phyloP scores from a whole-genome alignment of 1,139 yeast species.

The Suhomyces bolitotheri region DNA sequence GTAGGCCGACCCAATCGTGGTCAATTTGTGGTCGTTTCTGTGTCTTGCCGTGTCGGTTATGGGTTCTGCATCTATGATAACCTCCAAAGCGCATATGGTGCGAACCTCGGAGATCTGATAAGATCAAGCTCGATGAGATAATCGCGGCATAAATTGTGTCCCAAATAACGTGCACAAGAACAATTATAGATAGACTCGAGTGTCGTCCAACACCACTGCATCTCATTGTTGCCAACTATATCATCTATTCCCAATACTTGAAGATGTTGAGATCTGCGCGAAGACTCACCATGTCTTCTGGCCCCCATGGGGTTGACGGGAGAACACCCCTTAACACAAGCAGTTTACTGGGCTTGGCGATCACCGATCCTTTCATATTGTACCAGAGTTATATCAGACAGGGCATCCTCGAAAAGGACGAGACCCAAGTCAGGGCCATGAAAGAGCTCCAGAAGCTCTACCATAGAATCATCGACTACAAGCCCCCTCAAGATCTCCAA shows the following conservation, averaged over 20 bases:
- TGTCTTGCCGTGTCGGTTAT: background rate
- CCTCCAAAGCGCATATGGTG: background rate
- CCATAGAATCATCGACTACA: slow-evolving; percentile 57
- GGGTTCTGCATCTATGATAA: background rate
- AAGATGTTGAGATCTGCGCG: slow-evolving; percentile 1
- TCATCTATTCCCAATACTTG: too few species aligned
- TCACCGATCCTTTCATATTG: slow-evolving; percentile 64
- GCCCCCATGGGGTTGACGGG: slow-evolving; percentile 43
- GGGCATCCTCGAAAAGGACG: slow-evolving; percentile 56
- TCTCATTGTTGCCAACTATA: too few species aligned
- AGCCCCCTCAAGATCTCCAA: slow-evolving; percentile 54
- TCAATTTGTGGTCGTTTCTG: too few species aligned
- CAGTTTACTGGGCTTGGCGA: slow-evolving; percentile 27
- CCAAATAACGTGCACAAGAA: too few species aligned
- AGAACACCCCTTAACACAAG: slow-evolving; percentile 25
- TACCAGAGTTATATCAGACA: slow-evolving; percentile 55
- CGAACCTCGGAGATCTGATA: background rate
- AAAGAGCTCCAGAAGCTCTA: slow-evolving; percentile 65
- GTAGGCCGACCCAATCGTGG: too few species aligned
- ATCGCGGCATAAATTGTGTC: too few species aligned
- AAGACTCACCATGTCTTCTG: slow-evolving; percentile 3
- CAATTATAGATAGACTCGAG: too few species aligned
- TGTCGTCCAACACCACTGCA: too few species aligned
- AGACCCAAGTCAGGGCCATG: slow-evolving; percentile 60
- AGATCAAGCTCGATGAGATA: background rate